Evolutionary conservation across 768 basidiomycete genomes (phyloP).

Genomic region (Agaricus blazei): DNA sequence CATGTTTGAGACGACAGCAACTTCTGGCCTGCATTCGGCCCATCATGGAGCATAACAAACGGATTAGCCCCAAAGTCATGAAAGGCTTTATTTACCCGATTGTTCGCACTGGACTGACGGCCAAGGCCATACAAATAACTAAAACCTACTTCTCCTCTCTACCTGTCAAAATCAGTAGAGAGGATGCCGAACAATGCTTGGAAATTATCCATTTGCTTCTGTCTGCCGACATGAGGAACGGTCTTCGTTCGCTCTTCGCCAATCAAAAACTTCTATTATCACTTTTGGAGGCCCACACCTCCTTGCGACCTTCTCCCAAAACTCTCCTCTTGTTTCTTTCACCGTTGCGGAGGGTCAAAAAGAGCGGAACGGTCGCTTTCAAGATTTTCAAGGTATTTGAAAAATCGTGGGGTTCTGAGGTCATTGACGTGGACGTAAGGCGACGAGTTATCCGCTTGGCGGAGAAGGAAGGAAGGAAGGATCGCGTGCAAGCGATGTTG

Average conservation of each 20-base stretch:
- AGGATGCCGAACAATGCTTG: constrained; percentile 32
- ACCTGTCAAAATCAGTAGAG: constrained; percentile 33
- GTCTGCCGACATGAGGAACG: constrained; percentile 22
- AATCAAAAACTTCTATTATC: constrained; percentile 38
- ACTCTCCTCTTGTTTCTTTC: constrained; percentile 58
- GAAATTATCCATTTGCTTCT: constrained; percentile 49
- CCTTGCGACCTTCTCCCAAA: constrained; percentile 49
- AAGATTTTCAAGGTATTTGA: constrained; percentile 40
- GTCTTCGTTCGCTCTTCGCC: constrained; percentile 39
- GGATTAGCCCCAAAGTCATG: background rate
- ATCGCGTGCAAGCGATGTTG: constrained; percentile 32
- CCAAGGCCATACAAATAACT: constrained; percentile 39
- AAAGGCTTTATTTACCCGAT: constrained; percentile 34
- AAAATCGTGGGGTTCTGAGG: constrained; percentile 47
- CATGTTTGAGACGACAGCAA: constrained; percentile 12
- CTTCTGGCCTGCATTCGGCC: constrained; percentile 16
- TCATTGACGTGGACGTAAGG: constrained; percentile 55
- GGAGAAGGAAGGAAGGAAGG: constrained; percentile 58
- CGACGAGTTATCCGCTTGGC: constrained; percentile 56
- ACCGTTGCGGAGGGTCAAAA: constrained; percentile 40
- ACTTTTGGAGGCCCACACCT: constrained; percentile 41
- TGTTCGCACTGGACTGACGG: constrained; percentile 32
- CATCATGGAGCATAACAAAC: background rate
- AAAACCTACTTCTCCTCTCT: constrained; percentile 44
- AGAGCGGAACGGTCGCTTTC: constrained; percentile 52